These are phyloP conservation scores for Termitomyces titanicus DNA, from an alignment of 768 basidiomycete genomes.

Conservation along the genomic window DNA sequence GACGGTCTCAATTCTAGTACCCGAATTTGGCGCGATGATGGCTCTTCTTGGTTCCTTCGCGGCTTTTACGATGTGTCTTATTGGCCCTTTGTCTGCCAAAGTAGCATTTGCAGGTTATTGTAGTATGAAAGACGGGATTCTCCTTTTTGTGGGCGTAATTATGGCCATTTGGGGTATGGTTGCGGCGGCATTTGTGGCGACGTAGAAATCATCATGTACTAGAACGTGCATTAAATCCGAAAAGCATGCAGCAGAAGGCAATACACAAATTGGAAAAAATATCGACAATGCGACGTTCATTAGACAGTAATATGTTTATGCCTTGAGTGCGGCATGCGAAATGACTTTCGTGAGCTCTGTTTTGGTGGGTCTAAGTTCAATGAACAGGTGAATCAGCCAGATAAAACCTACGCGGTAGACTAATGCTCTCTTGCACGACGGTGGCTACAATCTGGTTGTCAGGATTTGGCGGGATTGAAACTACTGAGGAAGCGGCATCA, in stretches of 20 bases:
- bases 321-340: slow-evolving; percentile 57
- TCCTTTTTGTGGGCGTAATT: slow-evolving; percentile 47
- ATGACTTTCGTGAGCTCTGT: slow-evolving; percentile 76
- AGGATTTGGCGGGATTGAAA: slow-evolving; percentile 73
- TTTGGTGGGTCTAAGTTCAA: slow-evolving; percentile 8
- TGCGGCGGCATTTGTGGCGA: slow-evolving; percentile 56
- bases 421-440: slow-evolving; percentile 79
- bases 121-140: slow-evolving; percentile 44
- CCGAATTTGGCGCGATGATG: slow-evolving; percentile 81
- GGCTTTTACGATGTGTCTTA: slow-evolving; percentile 71
- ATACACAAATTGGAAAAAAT: not conserved
- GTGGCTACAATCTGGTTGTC: slow-evolving; percentile 88
- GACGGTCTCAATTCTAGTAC: slow-evolving; percentile 67
- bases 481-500: slow-evolving; percentile 50
- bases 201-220: slow-evolving; percentile 8
- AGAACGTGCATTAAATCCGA: not conserved
- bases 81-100: slow-evolving; percentile 75
- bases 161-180: slow-evolving; percentile 82
- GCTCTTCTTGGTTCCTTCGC: slow-evolving; percentile 91
- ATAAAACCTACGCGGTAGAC: slow-evolving; percentile 65
- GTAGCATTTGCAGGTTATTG: slow-evolving; percentile 51
- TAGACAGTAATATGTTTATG: slow-evolving; percentile 31
- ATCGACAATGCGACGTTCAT: not conserved
- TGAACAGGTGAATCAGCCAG: not conserved
- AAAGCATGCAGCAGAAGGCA: not conserved